phyloP scores from a whole-genome alignment of 768 basidiomycete species.

The Agrocybe chaxingu region DNA sequence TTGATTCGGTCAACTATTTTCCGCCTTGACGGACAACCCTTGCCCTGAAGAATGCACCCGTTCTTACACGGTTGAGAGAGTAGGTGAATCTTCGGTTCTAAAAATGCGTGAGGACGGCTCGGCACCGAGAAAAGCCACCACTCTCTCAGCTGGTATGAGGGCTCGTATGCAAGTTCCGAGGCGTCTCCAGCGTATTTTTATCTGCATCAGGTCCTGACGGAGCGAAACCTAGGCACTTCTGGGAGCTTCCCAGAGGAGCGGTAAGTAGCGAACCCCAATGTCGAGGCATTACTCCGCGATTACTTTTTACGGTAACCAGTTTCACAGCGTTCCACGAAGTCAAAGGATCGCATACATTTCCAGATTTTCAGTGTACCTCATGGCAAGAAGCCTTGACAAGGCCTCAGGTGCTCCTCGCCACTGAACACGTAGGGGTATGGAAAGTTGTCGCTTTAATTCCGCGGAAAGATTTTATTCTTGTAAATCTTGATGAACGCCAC shows the following conservation, averaged over 20 bases:
- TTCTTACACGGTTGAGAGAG: slow-evolving; percentile 1
- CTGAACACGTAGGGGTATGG: not conserved
- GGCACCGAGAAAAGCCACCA: slow-evolving; percentile 9
- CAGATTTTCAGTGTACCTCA: slow-evolving; percentile 6
- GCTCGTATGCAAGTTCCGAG: slow-evolving; percentile 3
- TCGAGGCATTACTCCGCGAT: slow-evolving; percentile 9
- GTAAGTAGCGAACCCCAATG: not conserved
- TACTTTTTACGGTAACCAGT: slow-evolving; percentile 2
- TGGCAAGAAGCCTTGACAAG: not conserved
- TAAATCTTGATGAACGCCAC: not conserved
- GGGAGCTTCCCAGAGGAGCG: not conserved
- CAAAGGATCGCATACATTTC: slow-evolving; percentile 7
- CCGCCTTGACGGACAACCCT: too few species aligned
- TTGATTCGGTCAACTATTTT: too few species aligned
- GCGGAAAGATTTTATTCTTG: slow-evolving; percentile 8
- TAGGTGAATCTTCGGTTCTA: slow-evolving; percentile 2
- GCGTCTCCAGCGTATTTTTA: slow-evolving; percentile 1
- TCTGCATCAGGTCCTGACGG: not conserved
- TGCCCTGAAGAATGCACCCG: too few species aligned
- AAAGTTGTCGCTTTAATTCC: slow-evolving; percentile 11
- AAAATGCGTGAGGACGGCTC: slow-evolving; percentile 5
- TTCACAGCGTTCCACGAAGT: slow-evolving; percentile 13
- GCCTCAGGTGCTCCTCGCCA: too few species aligned
- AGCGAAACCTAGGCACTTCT: not conserved
- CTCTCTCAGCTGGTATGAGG: not conserved